Base-by-base conservation (phyloP, 192 early-diverging fungal species). In the Coemansia sp. region DNA sequence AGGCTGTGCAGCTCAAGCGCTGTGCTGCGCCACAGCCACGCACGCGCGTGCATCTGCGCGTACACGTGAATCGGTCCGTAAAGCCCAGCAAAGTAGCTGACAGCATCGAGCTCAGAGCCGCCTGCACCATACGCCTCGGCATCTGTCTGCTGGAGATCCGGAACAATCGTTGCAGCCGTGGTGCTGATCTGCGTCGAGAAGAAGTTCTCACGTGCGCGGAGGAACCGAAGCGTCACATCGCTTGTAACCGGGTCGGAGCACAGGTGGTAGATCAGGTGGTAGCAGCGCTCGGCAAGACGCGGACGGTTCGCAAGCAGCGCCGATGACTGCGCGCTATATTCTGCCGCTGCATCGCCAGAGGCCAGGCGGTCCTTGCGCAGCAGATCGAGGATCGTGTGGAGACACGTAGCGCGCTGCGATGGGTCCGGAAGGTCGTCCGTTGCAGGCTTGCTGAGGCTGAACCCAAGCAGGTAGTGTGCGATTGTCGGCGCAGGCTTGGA, bases 401-500 rank as follows among this genome's bases (percentile, higher is more conserved):
- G 74, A 30, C 85, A 84, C 1, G 84, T 81, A 5, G 70, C 65
- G 27, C 79, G 79, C 74, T 81, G 68, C 9, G 68, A 58, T 7
- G 74, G 59, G 17, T 75, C 70, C 0, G 79, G 74, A 58, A 81
- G 59, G 37, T 75, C 77, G 23, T 71, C 74, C 1, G 77, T 36
- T 10, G 72, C 68, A 0, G 78, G 62, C 44, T 80, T 75, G 10
- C 66, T 60, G 22, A 85, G 59, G 63, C 89, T 78, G 59, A 88
- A 96, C 2, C 97, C 97, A 3, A 99, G 82, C 47, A 99, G 75
- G 54, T 91, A 97, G 70, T 98, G 95, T 15, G 94, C 86, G 45
- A 98, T 77, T 0, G 87, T 92, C 0, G 94, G 91, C 14, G 84
- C 76, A 6, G 83, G 75, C 56, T 79, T 76, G 6, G 72, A 57